These are phyloP conservation scores for Ensete glaucum DNA, from an alignment of 176 grass and related monocot genomes.

Conservation along the genomic window DNA sequence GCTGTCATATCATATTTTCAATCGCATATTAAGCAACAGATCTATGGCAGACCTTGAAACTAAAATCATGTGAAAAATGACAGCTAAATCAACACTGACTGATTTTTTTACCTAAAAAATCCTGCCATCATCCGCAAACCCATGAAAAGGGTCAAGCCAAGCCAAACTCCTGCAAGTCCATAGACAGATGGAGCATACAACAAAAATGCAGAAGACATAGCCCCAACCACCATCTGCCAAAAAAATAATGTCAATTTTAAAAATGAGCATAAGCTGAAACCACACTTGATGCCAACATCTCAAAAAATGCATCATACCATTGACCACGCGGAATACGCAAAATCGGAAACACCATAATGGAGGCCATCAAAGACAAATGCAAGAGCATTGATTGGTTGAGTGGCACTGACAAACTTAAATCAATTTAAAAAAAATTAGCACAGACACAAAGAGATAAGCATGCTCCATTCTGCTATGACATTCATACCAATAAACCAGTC, in stretches of 20 bases:
- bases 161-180: conserved; percentile 89
- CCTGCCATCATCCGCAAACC: conserved; percentile 61
- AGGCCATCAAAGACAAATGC: conserved; percentile 97
- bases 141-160: conserved; percentile 89
- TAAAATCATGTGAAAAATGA: not conserved
- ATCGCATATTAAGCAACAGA: too few relatives aligned
- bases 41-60: too few relatives aligned
- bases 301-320: conserved; percentile 44
- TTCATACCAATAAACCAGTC: conserved; percentile 73
- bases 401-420: conserved; percentile 84
- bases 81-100: conserved; percentile 2
- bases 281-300: conserved; percentile 14
- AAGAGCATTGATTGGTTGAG: conserved; percentile 83
- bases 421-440: not conserved
- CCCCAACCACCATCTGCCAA: conserved; percentile 62
- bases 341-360: conserved; percentile 91
- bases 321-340: conserved; percentile 65
- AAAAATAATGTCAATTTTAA: conserved; percentile 8
- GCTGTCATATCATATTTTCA: too few relatives aligned
- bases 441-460: conserved; percentile 4
- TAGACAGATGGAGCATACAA: conserved; percentile 60
- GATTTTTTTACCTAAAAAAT: conserved; percentile 51
- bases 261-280: not conserved
- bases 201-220: conserved; percentile 68
- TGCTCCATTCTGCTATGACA: not conserved